Conservation (phyloP, 805 yeast genomes). For the Saccharomycopsis sp. region DNA sequence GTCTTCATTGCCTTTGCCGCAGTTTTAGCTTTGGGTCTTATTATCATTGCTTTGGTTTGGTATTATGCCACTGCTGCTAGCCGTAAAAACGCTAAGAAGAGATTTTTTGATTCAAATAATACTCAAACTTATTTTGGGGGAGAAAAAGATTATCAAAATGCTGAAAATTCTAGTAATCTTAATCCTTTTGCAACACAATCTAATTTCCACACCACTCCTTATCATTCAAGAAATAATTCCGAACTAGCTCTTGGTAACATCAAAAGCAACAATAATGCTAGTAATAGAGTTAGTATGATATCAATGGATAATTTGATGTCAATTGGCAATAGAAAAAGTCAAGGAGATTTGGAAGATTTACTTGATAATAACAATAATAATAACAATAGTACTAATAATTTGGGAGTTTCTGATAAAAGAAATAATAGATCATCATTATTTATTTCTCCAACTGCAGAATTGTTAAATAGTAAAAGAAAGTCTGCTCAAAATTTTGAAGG, state of each 20-base stretch:
- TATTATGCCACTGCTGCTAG: constrained; percentile 2
- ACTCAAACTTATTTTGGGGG: not conserved
- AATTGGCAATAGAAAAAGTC: not conserved
- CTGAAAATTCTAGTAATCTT: not conserved
- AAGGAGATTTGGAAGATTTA: not conserved
- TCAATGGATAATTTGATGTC: not conserved
- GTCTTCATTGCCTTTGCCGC: constrained; percentile 78
- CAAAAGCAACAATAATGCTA: not conserved
- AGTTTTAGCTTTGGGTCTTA: constrained; percentile 46
- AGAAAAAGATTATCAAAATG: constrained; percentile 6
- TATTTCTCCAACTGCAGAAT: constrained; percentile 74
- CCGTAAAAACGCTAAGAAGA: constrained; percentile 13
- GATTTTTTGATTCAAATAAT: constrained; percentile 3
- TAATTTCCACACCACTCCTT: not conserved
- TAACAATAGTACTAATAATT: no score
- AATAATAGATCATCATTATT: constrained; percentile 42
- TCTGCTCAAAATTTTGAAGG: not conserved
- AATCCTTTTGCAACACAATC: constrained; percentile 2
- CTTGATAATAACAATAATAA: not conserved
- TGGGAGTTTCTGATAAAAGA: no score
- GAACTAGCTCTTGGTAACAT: not conserved
- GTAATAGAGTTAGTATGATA: not conserved
- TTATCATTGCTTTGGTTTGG: constrained; percentile 8
- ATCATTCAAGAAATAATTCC: not conserved
- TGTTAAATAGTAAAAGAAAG: constrained; percentile 38